These are phyloP conservation scores for Gomphus bonarii DNA, from an alignment of 1,284 basidiomycete genomes.

Conservation along the genomic window DNA sequence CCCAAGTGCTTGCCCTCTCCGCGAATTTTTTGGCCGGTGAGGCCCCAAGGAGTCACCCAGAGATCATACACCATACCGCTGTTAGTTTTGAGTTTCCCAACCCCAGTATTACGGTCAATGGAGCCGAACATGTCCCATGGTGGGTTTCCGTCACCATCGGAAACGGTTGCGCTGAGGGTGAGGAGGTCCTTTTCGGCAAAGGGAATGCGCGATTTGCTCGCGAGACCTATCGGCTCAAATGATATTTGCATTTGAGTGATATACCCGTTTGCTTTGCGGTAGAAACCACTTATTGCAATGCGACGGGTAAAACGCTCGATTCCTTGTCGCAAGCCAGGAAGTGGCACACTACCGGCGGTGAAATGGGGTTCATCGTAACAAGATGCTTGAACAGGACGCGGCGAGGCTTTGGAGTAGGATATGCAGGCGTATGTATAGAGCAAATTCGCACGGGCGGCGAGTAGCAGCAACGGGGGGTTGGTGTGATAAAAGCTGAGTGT, in stretches of 20 bases:
- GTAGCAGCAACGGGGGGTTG: neutral
- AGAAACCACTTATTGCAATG: neutral
- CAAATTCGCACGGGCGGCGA: neutral
- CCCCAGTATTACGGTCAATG: neutral
- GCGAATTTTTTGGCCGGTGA: slow-evolving; percentile 5
- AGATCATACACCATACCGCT: neutral
- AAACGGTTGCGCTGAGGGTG: neutral
- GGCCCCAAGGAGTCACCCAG: slow-evolving; percentile 1
- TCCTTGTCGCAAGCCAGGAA: slow-evolving; percentile 3
- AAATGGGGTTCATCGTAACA: slow-evolving; percentile 4
- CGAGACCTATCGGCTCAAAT: slow-evolving; percentile 1
- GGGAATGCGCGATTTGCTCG: neutral
- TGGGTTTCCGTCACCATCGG: neutral
- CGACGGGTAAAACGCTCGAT: slow-evolving; percentile 1
- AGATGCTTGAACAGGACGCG: neutral
- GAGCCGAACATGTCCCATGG: slow-evolving; percentile 5
- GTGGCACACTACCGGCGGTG: neutral
- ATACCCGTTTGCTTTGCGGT: slow-evolving; percentile 1
- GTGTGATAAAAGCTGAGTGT: neutral
- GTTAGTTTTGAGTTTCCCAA: neutral
- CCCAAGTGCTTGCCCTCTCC: slow-evolving; percentile 1
- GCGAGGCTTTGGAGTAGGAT: neutral
- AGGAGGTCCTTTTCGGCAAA: slow-evolving; percentile 1
- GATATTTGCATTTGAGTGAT: neutral
- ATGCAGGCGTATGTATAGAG: slow-evolving; percentile 5